phyloP scores from a whole-genome alignment of 2,329 filamentous ascomycete species.

The Paramyrothecium roridum region DNA sequence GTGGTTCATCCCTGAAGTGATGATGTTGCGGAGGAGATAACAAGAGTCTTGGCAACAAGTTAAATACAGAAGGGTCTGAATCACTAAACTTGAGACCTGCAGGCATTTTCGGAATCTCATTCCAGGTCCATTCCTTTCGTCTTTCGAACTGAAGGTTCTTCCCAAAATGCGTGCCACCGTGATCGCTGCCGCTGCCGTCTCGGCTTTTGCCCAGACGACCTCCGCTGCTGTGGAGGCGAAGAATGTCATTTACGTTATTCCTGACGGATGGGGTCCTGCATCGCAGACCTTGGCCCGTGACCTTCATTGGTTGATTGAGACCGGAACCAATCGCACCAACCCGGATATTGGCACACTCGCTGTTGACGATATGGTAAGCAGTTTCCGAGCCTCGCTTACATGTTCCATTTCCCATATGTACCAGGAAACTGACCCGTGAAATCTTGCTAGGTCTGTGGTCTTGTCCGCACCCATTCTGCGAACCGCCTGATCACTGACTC shows the following conservation, averaged over 20 bases:
- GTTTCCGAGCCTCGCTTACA: too few relatives aligned
- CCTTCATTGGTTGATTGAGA: conserved; percentile 6
- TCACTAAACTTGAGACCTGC: too few relatives aligned
- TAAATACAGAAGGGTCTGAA: too few relatives aligned
- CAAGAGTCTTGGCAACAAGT: too few relatives aligned
- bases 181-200: background rate
- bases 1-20: too few relatives aligned
- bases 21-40: too few relatives aligned
- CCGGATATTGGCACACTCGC: background rate
- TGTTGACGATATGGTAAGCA: conserved; percentile 2
- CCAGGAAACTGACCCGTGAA: background rate
- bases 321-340: background rate
- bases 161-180: background rate
- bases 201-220: conserved; percentile 2
- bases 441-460: conserved; percentile 4
- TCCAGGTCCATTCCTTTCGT: background rate
- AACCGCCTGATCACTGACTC: conserved; percentile 34
- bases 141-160: background rate
- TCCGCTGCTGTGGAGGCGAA: conserved; percentile 8
- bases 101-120: background rate
- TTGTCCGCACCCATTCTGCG: conserved; percentile 14
- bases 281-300: conserved; percentile 6
- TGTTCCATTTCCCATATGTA: too few relatives aligned
- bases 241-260: conserved; percentile 13
- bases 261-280: conserved; percentile 11